phyloP scores from a whole-genome alignment of 352 stramenopile species.

The Globisporangium abappressorium region DNA sequence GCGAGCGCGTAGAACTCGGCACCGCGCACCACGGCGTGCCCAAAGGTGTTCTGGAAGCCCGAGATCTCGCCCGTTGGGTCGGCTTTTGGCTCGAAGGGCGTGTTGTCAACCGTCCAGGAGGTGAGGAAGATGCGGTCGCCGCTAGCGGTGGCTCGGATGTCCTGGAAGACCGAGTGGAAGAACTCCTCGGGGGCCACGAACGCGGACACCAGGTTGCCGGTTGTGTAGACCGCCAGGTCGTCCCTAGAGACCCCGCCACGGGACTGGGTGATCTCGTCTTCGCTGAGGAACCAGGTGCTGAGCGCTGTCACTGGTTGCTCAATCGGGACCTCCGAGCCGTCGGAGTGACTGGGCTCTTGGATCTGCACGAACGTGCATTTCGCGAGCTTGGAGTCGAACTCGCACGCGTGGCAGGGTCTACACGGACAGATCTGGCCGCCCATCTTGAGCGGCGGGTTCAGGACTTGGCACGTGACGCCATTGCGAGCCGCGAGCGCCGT shows the following conservation, averaged over 20 bases:
- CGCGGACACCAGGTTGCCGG: slow-evolving; percentile 18
- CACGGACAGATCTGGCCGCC: slow-evolving; percentile 30
- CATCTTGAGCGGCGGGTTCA: slow-evolving; percentile 17
- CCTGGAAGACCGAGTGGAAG: slow-evolving; percentile 25
- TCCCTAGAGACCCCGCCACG: slow-evolving; percentile 22
- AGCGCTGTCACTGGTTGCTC: slow-evolving; percentile 22
- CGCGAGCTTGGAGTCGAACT: slow-evolving; percentile 16
- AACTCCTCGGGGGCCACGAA: slow-evolving; percentile 24
- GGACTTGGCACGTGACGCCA: slow-evolving; percentile 7
- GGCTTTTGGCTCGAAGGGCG: slow-evolving; percentile 8
- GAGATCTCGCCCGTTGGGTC: slow-evolving; percentile 7
- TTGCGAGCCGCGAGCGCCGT: background rate
- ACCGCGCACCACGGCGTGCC: background rate
- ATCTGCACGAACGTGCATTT: slow-evolving; percentile 21
- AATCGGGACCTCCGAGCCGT: slow-evolving; percentile 20
- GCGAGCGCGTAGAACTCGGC: slow-evolving; percentile 8
- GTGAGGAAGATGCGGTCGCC: slow-evolving; percentile 21
- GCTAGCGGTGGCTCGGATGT: slow-evolving; percentile 22
- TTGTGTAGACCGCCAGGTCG: slow-evolving; percentile 15
- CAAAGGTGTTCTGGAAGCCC: slow-evolving; percentile 7
- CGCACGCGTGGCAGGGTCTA: slow-evolving; percentile 33
- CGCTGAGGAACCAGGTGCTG: slow-evolving; percentile 26
- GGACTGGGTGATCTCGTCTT: slow-evolving; percentile 26
- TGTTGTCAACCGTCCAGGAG: slow-evolving; percentile 15
- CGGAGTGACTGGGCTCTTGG: slow-evolving; percentile 15